phyloP scores from a whole-genome alignment of 2,329 filamentous ascomycete genomes.

The Reticulascus tulasneorum region DNA sequence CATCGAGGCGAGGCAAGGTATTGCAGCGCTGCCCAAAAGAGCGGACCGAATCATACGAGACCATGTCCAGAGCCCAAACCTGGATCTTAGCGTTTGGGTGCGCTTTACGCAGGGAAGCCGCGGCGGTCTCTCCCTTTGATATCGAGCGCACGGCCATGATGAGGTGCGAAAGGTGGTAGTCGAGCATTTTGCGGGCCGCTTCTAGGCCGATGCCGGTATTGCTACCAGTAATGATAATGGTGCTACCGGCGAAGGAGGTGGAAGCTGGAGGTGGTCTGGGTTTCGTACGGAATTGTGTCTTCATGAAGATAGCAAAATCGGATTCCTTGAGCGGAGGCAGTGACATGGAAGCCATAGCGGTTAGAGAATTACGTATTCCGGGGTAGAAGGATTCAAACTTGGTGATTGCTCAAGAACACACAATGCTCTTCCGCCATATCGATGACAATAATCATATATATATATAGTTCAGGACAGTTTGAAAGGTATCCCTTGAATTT shows the following conservation, averaged over 20 bases:
- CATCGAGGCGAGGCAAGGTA: conserved; percentile 33
- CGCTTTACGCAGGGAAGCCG: conserved; percentile 22
- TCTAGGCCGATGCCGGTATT: conserved; percentile 44
- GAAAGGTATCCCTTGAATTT: no score
- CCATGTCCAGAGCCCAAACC: conserved; percentile 42
- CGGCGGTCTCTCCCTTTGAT: conserved; percentile 34
- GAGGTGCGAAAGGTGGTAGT: conserved; percentile 29
- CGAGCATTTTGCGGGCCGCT: conserved; percentile 32
- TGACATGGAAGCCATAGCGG: no score
- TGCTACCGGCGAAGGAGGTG: conserved; percentile 27
- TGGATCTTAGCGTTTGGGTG: conserved; percentile 28
- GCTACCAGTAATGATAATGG: conserved; percentile 40
- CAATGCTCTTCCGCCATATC: no score
- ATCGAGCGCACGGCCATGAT: conserved; percentile 38
- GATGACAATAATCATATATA: no score
- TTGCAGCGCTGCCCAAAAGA: conserved; percentile 30
- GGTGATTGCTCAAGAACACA: no score
- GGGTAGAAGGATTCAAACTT: no score
- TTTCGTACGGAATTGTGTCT: conserved; percentile 20
- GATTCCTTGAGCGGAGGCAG: no score
- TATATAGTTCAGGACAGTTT: no score
- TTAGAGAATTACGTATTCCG: no score
- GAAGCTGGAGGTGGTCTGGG: neutral
- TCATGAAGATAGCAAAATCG: no score
- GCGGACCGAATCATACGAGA: conserved; percentile 36